Conservation (phyloP, 2,329 filamentous ascomycete genomes). For the Phyllosticta citribraziliensis region DNA sequence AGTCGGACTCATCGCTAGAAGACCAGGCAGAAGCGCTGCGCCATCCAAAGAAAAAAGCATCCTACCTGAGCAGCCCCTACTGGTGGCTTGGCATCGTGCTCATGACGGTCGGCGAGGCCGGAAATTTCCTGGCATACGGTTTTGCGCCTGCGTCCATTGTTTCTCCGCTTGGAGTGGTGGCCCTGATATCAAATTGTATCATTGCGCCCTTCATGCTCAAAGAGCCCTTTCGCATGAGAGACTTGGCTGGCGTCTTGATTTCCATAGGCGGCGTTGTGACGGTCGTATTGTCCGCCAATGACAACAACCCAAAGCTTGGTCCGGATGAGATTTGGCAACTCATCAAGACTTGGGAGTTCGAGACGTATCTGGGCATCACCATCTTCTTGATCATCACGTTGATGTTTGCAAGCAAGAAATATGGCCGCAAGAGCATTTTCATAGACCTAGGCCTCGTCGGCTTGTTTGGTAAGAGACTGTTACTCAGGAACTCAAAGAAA, state of each 20-base stretch:
- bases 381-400: constrained; percentile 61
- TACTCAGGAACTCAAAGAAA: neutral
- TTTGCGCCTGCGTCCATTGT: constrained; percentile 97
- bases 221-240: constrained; percentile 73
- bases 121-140: constrained; percentile 94
- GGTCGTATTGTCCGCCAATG: constrained; percentile 83
- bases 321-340: constrained; percentile 83
- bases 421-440: constrained; percentile 77
- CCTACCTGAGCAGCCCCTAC: constrained; percentile 82
- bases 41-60: constrained; percentile 43
- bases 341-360: constrained; percentile 81
- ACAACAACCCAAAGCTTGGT: constrained; percentile 80
- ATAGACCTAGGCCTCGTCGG: constrained; percentile 91
- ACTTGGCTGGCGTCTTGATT: constrained; percentile 80
- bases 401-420: constrained; percentile 73
- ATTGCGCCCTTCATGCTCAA: constrained; percentile 93
- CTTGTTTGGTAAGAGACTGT: constrained; percentile 59
- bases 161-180: constrained; percentile 92
- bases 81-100: constrained; percentile 94
- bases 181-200: constrained; percentile 89
- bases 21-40: constrained; percentile 21
- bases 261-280: constrained; percentile 82
- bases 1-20: constrained; percentile 20
- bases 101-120: constrained; percentile 86
- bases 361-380: constrained; percentile 78